Evolutionary conservation across 2,329 filamentous ascomycete species (phyloP).

Genomic region (Sphaerulina populicola): DNA sequence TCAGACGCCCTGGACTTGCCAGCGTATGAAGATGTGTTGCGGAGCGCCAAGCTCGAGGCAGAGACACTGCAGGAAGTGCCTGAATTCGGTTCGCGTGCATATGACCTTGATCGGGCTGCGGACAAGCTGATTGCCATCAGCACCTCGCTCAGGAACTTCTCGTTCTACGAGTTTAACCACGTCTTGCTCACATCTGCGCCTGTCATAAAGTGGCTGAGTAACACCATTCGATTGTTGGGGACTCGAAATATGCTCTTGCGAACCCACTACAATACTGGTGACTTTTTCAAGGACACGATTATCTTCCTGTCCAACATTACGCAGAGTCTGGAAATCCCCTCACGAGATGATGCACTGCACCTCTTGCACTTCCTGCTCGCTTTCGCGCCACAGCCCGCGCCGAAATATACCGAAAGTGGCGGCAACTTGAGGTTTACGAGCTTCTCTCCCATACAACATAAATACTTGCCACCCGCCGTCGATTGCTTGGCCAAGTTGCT

Average conservation of each 20-base stretch:
- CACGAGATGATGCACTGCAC: slow-evolving; percentile 77
- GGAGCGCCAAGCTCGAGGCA: slow-evolving; percentile 67
- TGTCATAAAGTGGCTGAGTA: slow-evolving; percentile 75
- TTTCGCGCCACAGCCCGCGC: slow-evolving; percentile 73
- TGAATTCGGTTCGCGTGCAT: slow-evolving; percentile 65
- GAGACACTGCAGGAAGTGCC: slow-evolving; percentile 63
- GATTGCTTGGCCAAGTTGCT: slow-evolving; percentile 87
- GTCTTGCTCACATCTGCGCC: slow-evolving; percentile 62
- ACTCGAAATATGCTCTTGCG: slow-evolving; percentile 81
- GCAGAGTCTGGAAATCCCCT: slow-evolving; percentile 69
- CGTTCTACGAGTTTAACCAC: slow-evolving; percentile 75
- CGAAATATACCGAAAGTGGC: slow-evolving; percentile 40
- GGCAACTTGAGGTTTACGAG: slow-evolving; percentile 62
- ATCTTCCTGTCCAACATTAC: slow-evolving; percentile 78
- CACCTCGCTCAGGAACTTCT: slow-evolving; percentile 85
- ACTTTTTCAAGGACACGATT: slow-evolving; percentile 95
- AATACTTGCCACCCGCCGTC: slow-evolving; percentile 80
- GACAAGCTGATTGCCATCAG: slow-evolving; percentile 85
- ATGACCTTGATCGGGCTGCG: slow-evolving; percentile 76
- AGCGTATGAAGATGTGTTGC: slow-evolving; percentile 78
- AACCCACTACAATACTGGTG: slow-evolving; percentile 73
- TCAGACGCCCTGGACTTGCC: slow-evolving; percentile 77
- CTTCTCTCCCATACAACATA: slow-evolving; percentile 73
- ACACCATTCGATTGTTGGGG: slow-evolving; percentile 75
- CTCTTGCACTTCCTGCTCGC: slow-evolving; percentile 82